These are phyloP conservation scores for Atkinsonella hypoxylon DNA, from an alignment of 2,329 filamentous ascomycete genomes.

Conservation along the genomic window DNA sequence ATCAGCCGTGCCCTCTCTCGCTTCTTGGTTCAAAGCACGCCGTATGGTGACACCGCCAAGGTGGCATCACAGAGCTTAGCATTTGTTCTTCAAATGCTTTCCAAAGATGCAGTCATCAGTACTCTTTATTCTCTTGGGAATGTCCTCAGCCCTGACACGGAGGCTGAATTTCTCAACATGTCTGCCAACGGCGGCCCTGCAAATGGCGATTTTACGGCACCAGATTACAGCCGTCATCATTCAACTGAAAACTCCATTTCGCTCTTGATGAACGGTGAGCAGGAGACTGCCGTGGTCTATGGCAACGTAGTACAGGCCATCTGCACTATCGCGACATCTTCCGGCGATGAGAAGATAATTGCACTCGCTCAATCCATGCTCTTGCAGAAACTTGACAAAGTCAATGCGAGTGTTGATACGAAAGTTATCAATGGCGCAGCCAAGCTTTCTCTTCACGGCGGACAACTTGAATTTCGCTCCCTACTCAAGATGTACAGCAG, in stretches of 20 bases:
- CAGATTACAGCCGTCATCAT: conserved; percentile 42
- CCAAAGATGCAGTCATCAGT: conserved; percentile 87
- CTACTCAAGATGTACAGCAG: conserved; percentile 74
- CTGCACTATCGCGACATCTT: conserved; percentile 73
- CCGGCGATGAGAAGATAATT: conserved; percentile 81
- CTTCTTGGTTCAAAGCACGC: conserved; percentile 76
- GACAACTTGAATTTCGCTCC: conserved; percentile 70
- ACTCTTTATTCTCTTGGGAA: conserved; percentile 96
- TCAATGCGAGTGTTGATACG: conserved; percentile 68
- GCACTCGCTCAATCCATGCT: conserved; percentile 91
- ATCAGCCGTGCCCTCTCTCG: conserved; percentile 71
- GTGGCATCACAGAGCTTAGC: conserved; percentile 80
- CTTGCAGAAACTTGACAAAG: conserved; percentile 84
- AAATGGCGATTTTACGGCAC: conserved; percentile 25
- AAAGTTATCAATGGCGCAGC: conserved; percentile 78
- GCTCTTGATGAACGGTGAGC: conserved; percentile 59
- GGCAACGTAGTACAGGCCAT: conserved; percentile 91
- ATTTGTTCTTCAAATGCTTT: conserved; percentile 67
- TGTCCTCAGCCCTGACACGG: conserved; percentile 65
- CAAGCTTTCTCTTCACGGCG: conserved; percentile 62
- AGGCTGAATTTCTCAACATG: conserved; percentile 41
- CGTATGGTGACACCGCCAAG: conserved; percentile 54
- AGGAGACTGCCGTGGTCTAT: conserved; percentile 67
- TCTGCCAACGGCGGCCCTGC: conserved; percentile 30
- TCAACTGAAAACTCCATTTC: conserved; percentile 70